Percentiles rank a stretch among this genome's conserved stretches.
Conservation (phyloP, 2,329 filamentous ascomycete species). For the Ophiocordyceps camponoti-rufipedis region DNA sequence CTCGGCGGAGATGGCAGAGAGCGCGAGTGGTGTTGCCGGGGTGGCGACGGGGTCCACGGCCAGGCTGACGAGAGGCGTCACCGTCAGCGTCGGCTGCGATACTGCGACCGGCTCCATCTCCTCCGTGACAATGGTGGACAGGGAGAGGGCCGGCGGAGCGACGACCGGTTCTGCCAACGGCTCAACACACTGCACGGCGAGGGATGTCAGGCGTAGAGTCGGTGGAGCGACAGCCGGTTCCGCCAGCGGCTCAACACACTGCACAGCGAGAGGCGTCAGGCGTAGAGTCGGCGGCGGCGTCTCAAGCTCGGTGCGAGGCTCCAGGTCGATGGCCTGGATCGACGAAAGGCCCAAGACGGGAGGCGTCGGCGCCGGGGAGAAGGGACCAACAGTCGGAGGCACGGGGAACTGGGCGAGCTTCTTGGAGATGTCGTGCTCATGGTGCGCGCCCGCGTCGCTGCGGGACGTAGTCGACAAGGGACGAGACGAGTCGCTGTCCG, state of each 20-base stretch:
- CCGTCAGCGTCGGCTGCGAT: constrained; percentile 8
- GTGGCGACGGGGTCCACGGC: constrained; percentile 1
- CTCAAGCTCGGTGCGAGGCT: constrained; percentile 21
- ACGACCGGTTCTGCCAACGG: constrained; percentile 9
- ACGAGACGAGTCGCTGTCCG: constrained; percentile 14
- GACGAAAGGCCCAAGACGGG: constrained; percentile 23
- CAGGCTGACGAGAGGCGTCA: constrained; percentile 10
- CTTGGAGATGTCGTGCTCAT: constrained; percentile 29
- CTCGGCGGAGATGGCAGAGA: constrained; percentile 14
- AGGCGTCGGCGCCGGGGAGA: constrained; percentile 11
- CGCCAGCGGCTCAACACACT: constrained; percentile 19
- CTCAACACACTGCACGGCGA: constrained; percentile 13
- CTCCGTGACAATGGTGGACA: constrained; percentile 10
- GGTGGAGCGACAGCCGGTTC: constrained; percentile 13
- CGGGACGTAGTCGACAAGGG: constrained; percentile 30
- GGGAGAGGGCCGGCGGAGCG: constrained; percentile 5
- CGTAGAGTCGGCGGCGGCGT: constrained; percentile 11
- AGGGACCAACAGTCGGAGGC: constrained; percentile 25
- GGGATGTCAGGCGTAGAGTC: constrained; percentile 10
- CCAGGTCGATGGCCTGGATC: constrained; percentile 25
- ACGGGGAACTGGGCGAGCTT: constrained; percentile 36
- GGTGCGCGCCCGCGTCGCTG: constrained; percentile 33
- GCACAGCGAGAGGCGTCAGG: constrained; percentile 8
- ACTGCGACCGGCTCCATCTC: constrained; percentile 10
- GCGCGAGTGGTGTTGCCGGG: constrained; percentile 8